Base-by-base conservation (phyloP, 805 yeast genomes). In the Schwanniomyces occidentalis region DNA sequence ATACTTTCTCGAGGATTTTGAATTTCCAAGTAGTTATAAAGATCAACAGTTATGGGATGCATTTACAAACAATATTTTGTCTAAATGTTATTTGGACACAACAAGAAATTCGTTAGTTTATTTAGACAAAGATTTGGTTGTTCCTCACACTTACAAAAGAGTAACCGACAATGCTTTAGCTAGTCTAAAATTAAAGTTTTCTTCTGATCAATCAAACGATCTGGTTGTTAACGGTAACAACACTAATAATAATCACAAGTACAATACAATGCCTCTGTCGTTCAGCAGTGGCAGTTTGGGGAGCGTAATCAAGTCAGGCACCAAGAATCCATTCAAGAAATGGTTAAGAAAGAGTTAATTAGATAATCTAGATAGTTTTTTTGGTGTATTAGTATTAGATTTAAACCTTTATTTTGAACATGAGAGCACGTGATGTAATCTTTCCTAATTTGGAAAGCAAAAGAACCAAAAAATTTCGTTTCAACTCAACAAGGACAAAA, bases 311-410 rank as follows among this genome's bases (percentile, higher is more conserved):
- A 51, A 53, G 30, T 30, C 49, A 8, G 40, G 44, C 28, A 40
- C 58, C 18, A 65, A 61, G 43, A 67, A 64, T 40, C 67, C 69
- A 17, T 64, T 68, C 42, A 66, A 59, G 48, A 56, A 58, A 44
- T 67, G 73, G 73, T 53, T 65, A 29, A 52, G 55, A 35, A 55
- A 53, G 30, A 19, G 30, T 14, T 42, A 35, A 24, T 27, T 16
- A 20, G n/a, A n/a, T n/a, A n/a, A n/a, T n/a, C n/a, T n/a, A n/a
- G n/a, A n/a, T n/a, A n/a, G n/a, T n/a, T n/a, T n/a, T n/a, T n/a
- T n/a, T n/a, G n/a, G n/a, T n/a, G n/a, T n/a, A n/a, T n/a, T n/a
- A n/a, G n/a, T n/a, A n/a, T n/a, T n/a, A n/a, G n/a, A n/a, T n/a
- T n/a, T n/a, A n/a, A n/a, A n/a, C n/a, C n/a, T n/a, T n/a, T n/a